Conservation (phyloP, 2,329 filamentous ascomycete species). For the Trichoderma koningiopsis region DNA sequence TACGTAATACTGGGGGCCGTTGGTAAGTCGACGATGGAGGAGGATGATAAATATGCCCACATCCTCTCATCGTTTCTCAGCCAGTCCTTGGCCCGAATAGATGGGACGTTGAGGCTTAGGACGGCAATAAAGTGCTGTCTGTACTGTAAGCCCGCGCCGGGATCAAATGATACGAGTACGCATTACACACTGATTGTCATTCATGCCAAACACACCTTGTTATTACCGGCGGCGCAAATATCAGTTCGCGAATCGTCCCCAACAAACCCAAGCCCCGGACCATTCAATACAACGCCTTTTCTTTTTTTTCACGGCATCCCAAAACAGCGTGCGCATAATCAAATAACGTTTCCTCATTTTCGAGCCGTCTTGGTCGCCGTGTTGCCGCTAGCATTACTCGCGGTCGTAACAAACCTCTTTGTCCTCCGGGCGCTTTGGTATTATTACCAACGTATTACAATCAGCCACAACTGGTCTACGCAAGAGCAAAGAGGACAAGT, state of each 20-base stretch:
- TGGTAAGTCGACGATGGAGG: slow-evolving; percentile 8
- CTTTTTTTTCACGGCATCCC: neutral
- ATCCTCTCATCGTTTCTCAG: neutral
- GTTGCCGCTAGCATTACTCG: slow-evolving; percentile 22
- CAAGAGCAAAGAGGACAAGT: neutral
- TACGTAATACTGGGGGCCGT: slow-evolving; percentile 23
- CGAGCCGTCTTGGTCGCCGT: neutral
- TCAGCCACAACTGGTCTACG: neutral
- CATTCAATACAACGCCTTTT: neutral
- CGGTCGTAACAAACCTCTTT: neutral
- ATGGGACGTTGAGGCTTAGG: slow-evolving; percentile 5
- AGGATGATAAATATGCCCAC: slow-evolving; percentile 18
- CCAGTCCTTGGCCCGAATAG: neutral
- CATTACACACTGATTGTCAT: slow-evolving; percentile 9
- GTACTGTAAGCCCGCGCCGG: slow-evolving; percentile 1
- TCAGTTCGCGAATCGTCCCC: slow-evolving; percentile 18
- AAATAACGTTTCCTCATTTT: neutral
- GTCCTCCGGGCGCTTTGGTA: slow-evolving; percentile 1
- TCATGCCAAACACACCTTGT: neutral
- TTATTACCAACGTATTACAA: neutral
- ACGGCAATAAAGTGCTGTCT: neutral
- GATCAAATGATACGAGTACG: neutral
- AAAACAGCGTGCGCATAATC: slow-evolving; percentile 9
- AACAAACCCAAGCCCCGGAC: slow-evolving; percentile 4
- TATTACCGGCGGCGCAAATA: slow-evolving; percentile 19